Evolutionary conservation across 2,329 filamentous ascomycete genomes (phyloP), one percentile per base, ranked within the genome.

Genomic region (Pseudogymnoascus sp.): DNA sequence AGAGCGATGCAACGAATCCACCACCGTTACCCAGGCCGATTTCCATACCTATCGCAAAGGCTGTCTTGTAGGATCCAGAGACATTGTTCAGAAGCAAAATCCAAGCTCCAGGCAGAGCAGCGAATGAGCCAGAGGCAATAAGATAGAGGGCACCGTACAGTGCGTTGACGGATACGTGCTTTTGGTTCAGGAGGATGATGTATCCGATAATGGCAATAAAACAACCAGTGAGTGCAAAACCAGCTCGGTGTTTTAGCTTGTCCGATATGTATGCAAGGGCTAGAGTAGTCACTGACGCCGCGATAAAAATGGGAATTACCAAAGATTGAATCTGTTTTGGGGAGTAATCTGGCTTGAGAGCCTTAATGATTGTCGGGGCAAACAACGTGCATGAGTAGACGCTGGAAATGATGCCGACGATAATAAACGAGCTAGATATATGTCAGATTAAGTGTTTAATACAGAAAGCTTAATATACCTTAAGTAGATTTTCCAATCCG

Each of bases 31-130:
- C 42, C 25, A 48, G 25, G 4, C 42, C 42, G 3, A 48, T 48
- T 39, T 65, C 74, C 2, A 76, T 60, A 12, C 69, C 71, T 15
- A 69, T 65, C 31, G 73, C 70, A 62, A 75, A 77, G 5, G 74
- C 76, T 0, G 74, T 76, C 18, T 35, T 64, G 62, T 77, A 78
- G 62, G 79, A 77, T 0, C 80, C 81, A 0, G 77, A 76, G 0
- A 82, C 69, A 63, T 83, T 83, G 71, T 82, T 82, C 8, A 76
- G 72, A 3, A 82, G 76, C 79, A 79, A 81, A 2, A 73, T 76
- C n/a, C 82, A 67, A 0, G 70, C 64, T 48, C 74, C 70, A 2
- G 74, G 73, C 4, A 69, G 69, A 21, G 64, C 64, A 13, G 70
- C 68, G 60, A 71, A 74, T 10, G 71, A 72, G 21, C 74, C 75